These are phyloP conservation scores for Phaeosphaeriaceae sp. DNA, from an alignment of 2,329 filamentous ascomycete genomes.

Conservation along the genomic window DNA sequence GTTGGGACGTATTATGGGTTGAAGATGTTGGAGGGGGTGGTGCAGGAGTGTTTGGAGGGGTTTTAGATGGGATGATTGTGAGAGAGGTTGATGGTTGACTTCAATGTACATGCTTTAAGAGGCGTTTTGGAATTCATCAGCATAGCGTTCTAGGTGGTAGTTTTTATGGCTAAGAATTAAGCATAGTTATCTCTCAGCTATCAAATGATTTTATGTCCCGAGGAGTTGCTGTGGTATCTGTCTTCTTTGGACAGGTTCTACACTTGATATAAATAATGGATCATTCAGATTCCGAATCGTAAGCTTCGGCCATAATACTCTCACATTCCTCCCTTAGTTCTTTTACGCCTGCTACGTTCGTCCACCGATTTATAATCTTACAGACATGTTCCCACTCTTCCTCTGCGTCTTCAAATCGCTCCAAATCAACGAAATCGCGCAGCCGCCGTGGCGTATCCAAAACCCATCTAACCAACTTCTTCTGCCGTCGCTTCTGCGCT, in stretches of 20 bases:
- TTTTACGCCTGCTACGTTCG: constrained; percentile 51
- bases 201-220: no score
- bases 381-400: constrained; percentile 55
- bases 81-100: neutral
- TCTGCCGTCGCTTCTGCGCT: constrained; percentile 49
- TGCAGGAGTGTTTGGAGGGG: constrained; percentile 65
- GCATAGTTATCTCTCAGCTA: no score
- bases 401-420: constrained; percentile 66
- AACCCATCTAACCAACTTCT: constrained; percentile 67
- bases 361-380: constrained; percentile 52
- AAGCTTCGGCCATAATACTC: constrained; percentile 35
- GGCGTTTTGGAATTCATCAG: no score
- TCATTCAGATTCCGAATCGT: constrained; percentile 26
- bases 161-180: no score
- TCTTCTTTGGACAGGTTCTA: no score
- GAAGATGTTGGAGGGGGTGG: constrained; percentile 79
- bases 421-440: constrained; percentile 63
- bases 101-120: no score
- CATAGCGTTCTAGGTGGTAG: no score
- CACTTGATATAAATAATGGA: neutral
- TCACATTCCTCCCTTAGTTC: constrained; percentile 49
- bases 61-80: constrained; percentile 37
- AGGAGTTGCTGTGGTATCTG: no score
- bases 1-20: constrained; percentile 82
- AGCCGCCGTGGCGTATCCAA: constrained; percentile 67